phyloP scores from a whole-genome alignment of 306 rosid genomes.

The Herpetospermum pedunculosum region DNA sequence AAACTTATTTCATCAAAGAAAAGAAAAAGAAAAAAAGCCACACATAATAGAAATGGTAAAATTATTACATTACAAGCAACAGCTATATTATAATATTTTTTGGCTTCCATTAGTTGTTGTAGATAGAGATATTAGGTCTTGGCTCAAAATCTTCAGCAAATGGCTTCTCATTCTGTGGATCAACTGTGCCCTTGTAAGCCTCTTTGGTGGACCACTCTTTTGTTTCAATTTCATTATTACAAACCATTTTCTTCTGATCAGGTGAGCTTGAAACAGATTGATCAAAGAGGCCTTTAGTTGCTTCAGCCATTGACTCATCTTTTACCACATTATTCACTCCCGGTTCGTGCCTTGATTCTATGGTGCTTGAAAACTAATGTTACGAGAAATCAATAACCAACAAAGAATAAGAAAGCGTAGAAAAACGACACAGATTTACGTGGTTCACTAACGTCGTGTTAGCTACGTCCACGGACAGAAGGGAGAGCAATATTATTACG shows the following conservation, averaged over 20 bases:
- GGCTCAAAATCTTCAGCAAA: neutral
- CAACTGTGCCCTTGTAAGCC: neutral
- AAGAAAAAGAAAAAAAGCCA: neutral
- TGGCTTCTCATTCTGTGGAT: neutral
- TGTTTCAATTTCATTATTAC: neutral
- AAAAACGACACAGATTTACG: too few relatives aligned
- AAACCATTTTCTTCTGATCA: neutral
- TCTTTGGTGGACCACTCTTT: neutral
- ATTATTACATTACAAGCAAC: neutral
- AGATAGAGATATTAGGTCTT: neutral
- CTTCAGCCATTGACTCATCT: neutral
- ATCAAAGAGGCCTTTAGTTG: neutral
- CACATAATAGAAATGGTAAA: neutral
- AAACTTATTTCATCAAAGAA: neutral
- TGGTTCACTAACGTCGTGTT: too few relatives aligned
- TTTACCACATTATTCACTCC: neutral
- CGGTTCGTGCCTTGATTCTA: neutral
- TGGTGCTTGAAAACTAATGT: neutral
- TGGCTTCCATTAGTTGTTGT: neutral
- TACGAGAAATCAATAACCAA: too few relatives aligned
- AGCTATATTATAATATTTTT: neutral
- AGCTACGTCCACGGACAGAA: too few relatives aligned
- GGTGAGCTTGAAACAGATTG: neutral
- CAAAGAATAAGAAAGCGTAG: too few relatives aligned
- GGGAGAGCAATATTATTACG: too few relatives aligned